phyloP scores from a whole-genome alignment of 805 yeast genomes.

The Diddensiella santjacobensis region DNA sequence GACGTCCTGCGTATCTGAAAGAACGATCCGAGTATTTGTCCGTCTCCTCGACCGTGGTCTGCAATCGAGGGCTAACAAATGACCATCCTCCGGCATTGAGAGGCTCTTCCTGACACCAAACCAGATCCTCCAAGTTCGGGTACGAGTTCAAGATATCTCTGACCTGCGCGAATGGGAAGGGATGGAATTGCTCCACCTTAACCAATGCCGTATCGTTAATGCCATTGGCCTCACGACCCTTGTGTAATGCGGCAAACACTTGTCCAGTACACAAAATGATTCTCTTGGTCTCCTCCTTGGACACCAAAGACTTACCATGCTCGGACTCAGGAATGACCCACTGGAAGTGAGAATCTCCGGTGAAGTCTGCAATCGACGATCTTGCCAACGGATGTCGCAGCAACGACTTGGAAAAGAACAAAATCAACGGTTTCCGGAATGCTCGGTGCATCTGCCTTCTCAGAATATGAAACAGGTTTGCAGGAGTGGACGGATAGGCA shows the following conservation, averaged over 20 bases:
- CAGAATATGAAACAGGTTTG: slow-evolving; percentile 90
- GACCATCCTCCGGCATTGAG: slow-evolving; percentile 92
- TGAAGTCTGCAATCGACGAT: slow-evolving; percentile 76
- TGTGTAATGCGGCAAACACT: slow-evolving; percentile 87
- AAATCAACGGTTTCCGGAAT: slow-evolving; percentile 78
- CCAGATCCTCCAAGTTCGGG: slow-evolving; percentile 81
- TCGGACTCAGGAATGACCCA: slow-evolving; percentile 95
- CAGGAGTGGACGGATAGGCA: slow-evolving; percentile 97
- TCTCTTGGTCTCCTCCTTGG: slow-evolving; percentile 82
- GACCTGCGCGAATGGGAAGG: slow-evolving; percentile 96
- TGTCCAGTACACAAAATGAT: slow-evolving; percentile 86
- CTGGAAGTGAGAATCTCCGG: slow-evolving; percentile 87
- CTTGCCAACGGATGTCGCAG: slow-evolving; percentile 97
- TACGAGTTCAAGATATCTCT: slow-evolving; percentile 77
- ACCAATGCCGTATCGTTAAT: slow-evolving; percentile 84
- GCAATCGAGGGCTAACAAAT: slow-evolving; percentile 76
- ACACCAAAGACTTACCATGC: slow-evolving; percentile 69
- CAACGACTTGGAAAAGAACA: slow-evolving; percentile 89
- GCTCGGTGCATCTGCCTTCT: slow-evolving; percentile 99
- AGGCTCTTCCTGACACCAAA: slow-evolving; percentile 99
- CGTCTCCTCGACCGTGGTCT: slow-evolving; percentile 72
- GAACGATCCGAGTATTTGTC: slow-evolving; percentile 54
- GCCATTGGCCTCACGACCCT: slow-evolving; percentile 74
- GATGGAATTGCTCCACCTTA: slow-evolving; percentile 92
- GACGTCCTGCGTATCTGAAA: slow-evolving; percentile 92